Evolutionary conservation across 2,329 filamentous ascomycete genomes (phyloP).

Genomic region (Fusarium dimerum): DNA sequence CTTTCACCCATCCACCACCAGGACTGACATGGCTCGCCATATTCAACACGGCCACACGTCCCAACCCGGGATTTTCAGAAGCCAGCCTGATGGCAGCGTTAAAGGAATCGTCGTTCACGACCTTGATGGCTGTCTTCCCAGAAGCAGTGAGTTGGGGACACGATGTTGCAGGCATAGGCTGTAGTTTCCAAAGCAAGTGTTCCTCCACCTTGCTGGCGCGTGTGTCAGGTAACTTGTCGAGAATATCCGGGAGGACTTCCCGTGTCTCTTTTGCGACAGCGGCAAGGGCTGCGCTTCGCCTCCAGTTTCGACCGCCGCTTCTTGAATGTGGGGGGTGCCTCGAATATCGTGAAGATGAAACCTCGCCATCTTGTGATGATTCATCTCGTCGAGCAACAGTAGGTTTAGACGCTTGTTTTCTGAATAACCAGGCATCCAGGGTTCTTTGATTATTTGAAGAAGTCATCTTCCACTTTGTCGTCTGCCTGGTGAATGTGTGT

Average conservation of each 20-base stretch:
- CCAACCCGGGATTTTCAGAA: slow-evolving; percentile 26
- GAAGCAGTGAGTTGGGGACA: slow-evolving; percentile 44
- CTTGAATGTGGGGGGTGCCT: neutral
- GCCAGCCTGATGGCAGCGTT: slow-evolving; percentile 52
- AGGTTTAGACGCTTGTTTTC: neutral
- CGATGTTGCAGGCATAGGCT: slow-evolving; percentile 39
- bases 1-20: slow-evolving; percentile 66
- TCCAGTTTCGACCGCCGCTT: neutral
- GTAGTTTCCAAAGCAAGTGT: slow-evolving; percentile 38
- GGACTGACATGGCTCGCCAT: slow-evolving; percentile 59
- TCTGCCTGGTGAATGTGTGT: neutral
- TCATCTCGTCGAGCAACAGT: neutral
- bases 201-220: slow-evolving; percentile 39
- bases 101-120: slow-evolving; percentile 59
- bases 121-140: slow-evolving; percentile 40
- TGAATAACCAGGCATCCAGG: slow-evolving; percentile 31
- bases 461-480: neutral
- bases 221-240: slow-evolving; percentile 44
- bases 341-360: neutral
- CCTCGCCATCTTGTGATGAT: slow-evolving; percentile 4
- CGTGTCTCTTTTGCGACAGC: slow-evolving; percentile 50
- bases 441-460: slow-evolving; percentile 22
- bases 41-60: slow-evolving; percentile 62
- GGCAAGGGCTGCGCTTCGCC: slow-evolving; percentile 35
- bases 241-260: slow-evolving; percentile 46